phyloP scores from a whole-genome alignment of 2,329 filamentous ascomycete species.

The Balansia obtecta region DNA sequence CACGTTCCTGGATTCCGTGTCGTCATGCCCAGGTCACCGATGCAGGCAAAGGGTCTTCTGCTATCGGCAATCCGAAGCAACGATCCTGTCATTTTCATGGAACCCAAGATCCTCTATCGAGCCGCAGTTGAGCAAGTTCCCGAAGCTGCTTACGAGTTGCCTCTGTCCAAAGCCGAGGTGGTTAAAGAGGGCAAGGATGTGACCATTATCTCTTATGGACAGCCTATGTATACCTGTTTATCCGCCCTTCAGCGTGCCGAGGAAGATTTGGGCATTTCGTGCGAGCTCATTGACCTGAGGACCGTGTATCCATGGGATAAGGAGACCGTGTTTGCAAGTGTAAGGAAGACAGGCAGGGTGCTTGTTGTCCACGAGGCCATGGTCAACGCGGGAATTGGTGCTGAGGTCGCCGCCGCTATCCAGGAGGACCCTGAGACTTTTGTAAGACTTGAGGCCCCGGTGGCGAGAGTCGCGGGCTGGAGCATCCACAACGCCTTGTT shows the following conservation, averaged over 20 bases:
- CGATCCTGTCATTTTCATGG: slow-evolving; percentile 86
- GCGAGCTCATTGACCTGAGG: slow-evolving; percentile 78
- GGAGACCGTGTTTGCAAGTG: slow-evolving; percentile 66
- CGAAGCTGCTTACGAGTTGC: slow-evolving; percentile 65
- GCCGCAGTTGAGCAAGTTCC: slow-evolving; percentile 89
- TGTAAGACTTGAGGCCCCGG: slow-evolving; percentile 69
- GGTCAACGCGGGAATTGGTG: slow-evolving; percentile 80
- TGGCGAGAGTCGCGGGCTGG: slow-evolving; percentile 80
- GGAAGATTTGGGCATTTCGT: slow-evolving; percentile 60
- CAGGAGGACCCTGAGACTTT: slow-evolving; percentile 71
- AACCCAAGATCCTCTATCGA: slow-evolving; percentile 86
- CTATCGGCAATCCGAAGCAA: slow-evolving; percentile 65
- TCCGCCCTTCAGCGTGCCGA: slow-evolving; percentile 62
- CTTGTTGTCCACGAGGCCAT: slow-evolving; percentile 88
- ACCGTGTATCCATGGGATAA: slow-evolving; percentile 91
- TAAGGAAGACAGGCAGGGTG: slow-evolving; percentile 74
- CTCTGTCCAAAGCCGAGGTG: slow-evolving; percentile 74
- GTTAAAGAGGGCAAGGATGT: slow-evolving; percentile 69
- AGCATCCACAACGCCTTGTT: slow-evolving; percentile 69
- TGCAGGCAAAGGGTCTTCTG: slow-evolving; percentile 80
- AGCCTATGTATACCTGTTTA: slow-evolving; percentile 75
- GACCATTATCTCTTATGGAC: slow-evolving; percentile 80
- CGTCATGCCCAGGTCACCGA: slow-evolving; percentile 72
- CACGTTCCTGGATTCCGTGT: slow-evolving; percentile 79
- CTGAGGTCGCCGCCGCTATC: slow-evolving; percentile 78